phyloP scores from a whole-genome alignment of 1,284 basidiomycete genomes.

The Cutaneotrichosporon cutaneum region DNA sequence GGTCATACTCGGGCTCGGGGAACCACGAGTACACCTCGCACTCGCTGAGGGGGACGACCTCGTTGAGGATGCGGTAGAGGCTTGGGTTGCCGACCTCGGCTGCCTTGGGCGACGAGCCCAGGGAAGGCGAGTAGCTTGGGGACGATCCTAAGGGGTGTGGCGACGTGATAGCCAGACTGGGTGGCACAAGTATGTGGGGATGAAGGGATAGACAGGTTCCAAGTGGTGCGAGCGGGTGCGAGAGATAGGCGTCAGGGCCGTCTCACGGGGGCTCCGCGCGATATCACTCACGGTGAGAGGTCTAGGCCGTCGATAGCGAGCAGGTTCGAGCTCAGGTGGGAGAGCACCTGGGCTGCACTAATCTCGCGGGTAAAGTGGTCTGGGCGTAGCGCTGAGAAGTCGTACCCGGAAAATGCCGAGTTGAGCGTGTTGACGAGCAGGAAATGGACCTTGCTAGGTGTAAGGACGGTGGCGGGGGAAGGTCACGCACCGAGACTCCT shows the following conservation, averaged over 20 bases:
- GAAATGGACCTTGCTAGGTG: constrained; percentile 52
- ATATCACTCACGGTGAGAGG: constrained; percentile 32
- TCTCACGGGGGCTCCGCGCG: constrained; percentile 14
- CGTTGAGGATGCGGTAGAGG: constrained; percentile 82
- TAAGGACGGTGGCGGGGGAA: not conserved
- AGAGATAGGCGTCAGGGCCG: constrained; percentile 15
- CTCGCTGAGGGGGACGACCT: constrained; percentile 83
- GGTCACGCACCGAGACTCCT: constrained; percentile 49
- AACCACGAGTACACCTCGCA: constrained; percentile 95
- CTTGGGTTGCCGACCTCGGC: constrained; percentile 25
- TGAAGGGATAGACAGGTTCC: constrained; percentile 1
- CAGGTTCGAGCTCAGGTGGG: constrained; percentile 35
- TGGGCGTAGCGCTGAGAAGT: constrained; percentile 89
- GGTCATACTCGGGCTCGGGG: constrained; percentile 92
- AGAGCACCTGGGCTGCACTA: constrained; percentile 58
- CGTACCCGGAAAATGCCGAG: constrained; percentile 94
- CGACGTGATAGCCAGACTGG: not conserved
- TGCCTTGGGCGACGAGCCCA: constrained; percentile 14
- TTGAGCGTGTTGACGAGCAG: constrained; percentile 95
- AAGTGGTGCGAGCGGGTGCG: not conserved
- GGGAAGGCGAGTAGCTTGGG: constrained; percentile 1
- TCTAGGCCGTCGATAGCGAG: constrained; percentile 31
- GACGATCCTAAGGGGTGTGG: constrained; percentile 9
- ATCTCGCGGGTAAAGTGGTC: constrained; percentile 84
- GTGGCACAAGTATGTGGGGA: not conserved